Base-by-base conservation (phyloP, 352 stramenopile genomes). In the Pythium myriotylum region DNA sequence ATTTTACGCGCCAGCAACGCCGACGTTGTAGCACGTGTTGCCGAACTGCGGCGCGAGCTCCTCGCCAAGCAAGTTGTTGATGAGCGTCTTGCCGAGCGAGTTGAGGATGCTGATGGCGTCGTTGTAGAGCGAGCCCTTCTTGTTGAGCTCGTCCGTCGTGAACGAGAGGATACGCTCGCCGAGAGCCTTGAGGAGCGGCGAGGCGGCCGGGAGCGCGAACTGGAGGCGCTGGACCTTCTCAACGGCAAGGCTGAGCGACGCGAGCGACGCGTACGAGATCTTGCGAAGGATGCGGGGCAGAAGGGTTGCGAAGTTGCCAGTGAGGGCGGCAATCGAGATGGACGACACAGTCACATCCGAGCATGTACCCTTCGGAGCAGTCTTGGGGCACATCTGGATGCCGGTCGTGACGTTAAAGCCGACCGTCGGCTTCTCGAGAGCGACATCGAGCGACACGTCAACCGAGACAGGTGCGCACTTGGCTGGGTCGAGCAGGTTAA, bases 111-210 rank as follows among this genome's bases (percentile, higher is more conserved):
- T 55, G 58, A 77, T 79, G 57, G 77, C 72, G 42, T 67, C 67
- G 16, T 70, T 79, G 74, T 88, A 88, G 42, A 76, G 64, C 49
- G 74, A 65, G 51, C 70, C 72, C 76, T 85, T 88, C 70, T 86
- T 85, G 76, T 88, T 86, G 54, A 86, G 51, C 46, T 76, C 59
- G 14, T 72, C 64, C 6, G 73, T 69, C 7, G 69, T 84, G 57
- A 79, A 84, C 46, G 78, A 59, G 14, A 84, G 55, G 37, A 88
- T 66, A 29, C 50, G 39, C 64, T 84, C 73, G 46, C 68, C 68
- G 50, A 88, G 59, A 48, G 67, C 67, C 37, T 61, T 77, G 56
- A 84, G 55, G 50, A 86, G 69, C 26, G 67, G 53, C 37, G 61
- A 46, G 7, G 73, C 70, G 19, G 68, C 65, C 27, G 70, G 43